Percentiles rank a stretch among this genome's conserved stretches.
These are phyloP conservation scores for Candida easanensis DNA, from an alignment of 805 yeast genomes.

Conservation along the genomic window DNA sequence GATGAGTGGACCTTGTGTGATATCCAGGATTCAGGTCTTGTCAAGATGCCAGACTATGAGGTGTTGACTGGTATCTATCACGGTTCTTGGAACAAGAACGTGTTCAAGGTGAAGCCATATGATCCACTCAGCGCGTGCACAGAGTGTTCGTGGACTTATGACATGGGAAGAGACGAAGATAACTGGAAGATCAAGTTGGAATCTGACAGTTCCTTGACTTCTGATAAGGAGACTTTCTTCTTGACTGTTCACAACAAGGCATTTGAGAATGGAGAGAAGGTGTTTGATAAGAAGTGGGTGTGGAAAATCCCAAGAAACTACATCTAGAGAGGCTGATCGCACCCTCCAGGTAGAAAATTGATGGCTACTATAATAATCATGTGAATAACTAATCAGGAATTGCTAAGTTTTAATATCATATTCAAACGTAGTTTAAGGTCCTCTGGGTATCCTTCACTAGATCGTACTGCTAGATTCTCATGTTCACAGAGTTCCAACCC, in stretches of 20 bases:
- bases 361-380: not conserved
- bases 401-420: too few relatives aligned
- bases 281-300: constrained; percentile 35
- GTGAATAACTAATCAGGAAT: too few relatives aligned
- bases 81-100: constrained; percentile 39
- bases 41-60: constrained; percentile 32
- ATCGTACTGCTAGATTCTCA: too few relatives aligned
- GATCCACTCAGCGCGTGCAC: constrained; percentile 40
- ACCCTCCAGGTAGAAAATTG: too few relatives aligned
- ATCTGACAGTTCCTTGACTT: constrained; percentile 30
- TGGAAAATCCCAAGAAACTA: constrained; percentile 34
- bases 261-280: constrained; percentile 31
- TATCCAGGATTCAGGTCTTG: constrained; percentile 34
- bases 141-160: constrained; percentile 39
- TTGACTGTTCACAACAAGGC: constrained; percentile 34
- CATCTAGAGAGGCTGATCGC: too few relatives aligned
- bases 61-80: constrained; percentile 36
- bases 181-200: constrained; percentile 37
- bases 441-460: too few relatives aligned
- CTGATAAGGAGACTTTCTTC: constrained; percentile 33
- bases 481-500: too few relatives aligned
- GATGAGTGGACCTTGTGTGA: constrained; percentile 25
- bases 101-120: constrained; percentile 34
- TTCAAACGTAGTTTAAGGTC: too few relatives aligned
- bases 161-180: constrained; percentile 37